Evolutionary conservation across 106 monocot genomes (phyloP), one percentile per base, ranked within the genome.

Genomic region (Dactylorhiza incarnata): DNA sequence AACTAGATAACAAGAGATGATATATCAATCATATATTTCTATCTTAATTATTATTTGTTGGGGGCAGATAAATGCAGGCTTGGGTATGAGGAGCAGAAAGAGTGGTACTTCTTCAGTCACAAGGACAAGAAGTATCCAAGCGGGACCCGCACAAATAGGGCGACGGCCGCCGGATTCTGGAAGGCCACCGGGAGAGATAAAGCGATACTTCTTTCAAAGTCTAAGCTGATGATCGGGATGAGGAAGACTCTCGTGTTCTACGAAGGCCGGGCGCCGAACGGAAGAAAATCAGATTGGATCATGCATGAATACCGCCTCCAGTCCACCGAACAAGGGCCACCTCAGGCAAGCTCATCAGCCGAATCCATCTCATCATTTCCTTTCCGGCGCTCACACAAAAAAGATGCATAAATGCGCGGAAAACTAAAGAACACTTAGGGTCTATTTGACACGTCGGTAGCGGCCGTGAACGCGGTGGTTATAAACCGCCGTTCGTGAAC

Each of bases 91-190:
- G 92, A 88, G 85, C 90, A 95, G 51, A 92, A 50, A 15, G 95
- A 95, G 74, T 94, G 91, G 91, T 94, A 94, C 80, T 94, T 94
- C 89, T 94, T 91, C 82, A 91, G 88, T 77, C 90, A 91, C 85
- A 94, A 89, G 79, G 94, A 91, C 69, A 91, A 85, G 70, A 94
- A 94, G 81, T 94, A 94, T 68, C 94, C 94, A 1, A 94, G 88
- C 0, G 94, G 94, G 45, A 94, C 89, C 37, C 84, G 94, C 74
- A 91, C 94, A 7, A 89, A 92, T 25, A 80, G 93, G 81, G 94
- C 94, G 10, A 90, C 94, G 6, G 81, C 84, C 80, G 82, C 87
- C 1, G 94, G 94, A 46, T 90, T 88, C 65, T 94, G 94, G 94
- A 94, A 94, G 81, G 94, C 94, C 3, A 94, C 94, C 0, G 94